These are phyloP conservation scores for Eudorina sp. DNA, from an alignment of 139 green algal genomes.

Conservation along the genomic window DNA sequence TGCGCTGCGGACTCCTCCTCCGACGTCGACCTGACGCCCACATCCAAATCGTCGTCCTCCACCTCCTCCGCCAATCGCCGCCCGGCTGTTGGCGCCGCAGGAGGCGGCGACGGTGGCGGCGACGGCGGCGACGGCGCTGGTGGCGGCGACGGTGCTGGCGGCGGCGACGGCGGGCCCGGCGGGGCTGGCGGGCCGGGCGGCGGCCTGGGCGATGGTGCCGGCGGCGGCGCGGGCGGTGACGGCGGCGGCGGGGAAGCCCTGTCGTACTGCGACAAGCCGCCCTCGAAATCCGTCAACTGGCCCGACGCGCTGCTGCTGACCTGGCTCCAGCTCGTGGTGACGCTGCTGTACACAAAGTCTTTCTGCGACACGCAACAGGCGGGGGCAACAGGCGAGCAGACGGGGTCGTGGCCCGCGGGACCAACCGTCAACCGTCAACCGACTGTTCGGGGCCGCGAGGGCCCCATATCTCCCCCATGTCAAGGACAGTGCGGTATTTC, in stretches of 20 bases:
- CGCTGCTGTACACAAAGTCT: constrained; percentile 19
- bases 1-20: too few relatives aligned
- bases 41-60: background rate
- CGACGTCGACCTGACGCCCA: too few relatives aligned
- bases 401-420: too few relatives aligned
- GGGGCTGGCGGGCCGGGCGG: background rate
- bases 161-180: background rate
- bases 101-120: background rate
- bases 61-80: background rate
- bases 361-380: background rate
- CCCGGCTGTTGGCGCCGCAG: background rate
- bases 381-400: too few relatives aligned
- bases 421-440: too few relatives aligned
- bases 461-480: too few relatives aligned
- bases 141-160: background rate
- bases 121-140: background rate
- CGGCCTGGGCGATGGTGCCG: background rate
- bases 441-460: too few relatives aligned
- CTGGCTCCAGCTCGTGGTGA: background rate
- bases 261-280: background rate
- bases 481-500: too few relatives aligned
- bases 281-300: constrained; percentile 30
- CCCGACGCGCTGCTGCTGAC: background rate
- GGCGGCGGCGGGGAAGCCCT: background rate
- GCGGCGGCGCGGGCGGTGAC: background rate